Evolutionary conservation across 139 green algal species (phyloP), one percentile per base, ranked within the genome.

Genomic region (Choricystis sp.): DNA sequence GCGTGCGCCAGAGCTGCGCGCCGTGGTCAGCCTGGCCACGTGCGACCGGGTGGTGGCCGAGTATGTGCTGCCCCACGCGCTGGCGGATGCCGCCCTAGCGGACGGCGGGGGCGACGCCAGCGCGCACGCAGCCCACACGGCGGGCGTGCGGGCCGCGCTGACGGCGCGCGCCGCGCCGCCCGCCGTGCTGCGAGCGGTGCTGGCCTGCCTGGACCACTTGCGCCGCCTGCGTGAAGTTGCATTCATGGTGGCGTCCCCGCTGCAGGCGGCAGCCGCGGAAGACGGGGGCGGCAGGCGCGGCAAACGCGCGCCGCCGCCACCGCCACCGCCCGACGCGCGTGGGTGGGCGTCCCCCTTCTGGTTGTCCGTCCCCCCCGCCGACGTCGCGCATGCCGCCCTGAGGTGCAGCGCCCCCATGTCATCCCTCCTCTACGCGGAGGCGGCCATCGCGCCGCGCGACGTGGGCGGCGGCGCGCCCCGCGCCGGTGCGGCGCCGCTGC

Each of bases 341-440:
- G 19, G 29, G 49, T 67, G 63, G 52, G 2, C 48, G 26, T 5
- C 26, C 26, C 27, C 26, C n/a, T 56, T 85, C 75, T 91, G 85
- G 74, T 31, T 94, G 48, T 64, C 86, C 16, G 1, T 91, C 1
- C 76, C 89, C 62, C 89, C 92, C 60, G 65, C 92, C 24, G 29
- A 64, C 0, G 69, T 87, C 16, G 85, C 86, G 19, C 58, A 58
- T 48, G 83, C 84, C 19, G 77, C 84, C 0, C 63, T 82, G 26
- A 26, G 28, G 20, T 80, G 72, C 55, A 64, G 68, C 5, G 80
- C 83, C 3, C 69, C 74, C 65, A 84, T 90, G 64, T 89, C 77
- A 4, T 83, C 85, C 0, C 69, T 94, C 19, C 62, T 95, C 9
- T 94, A 90, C 62, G 58, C 81, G 0, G 79, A 89, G 60, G 63